A percentile compares a stretch with the other conserved stretches of the same genome.
phyloP scores from a whole-genome alignment of 768 basidiomycete genomes.

The Mycena metata region DNA sequence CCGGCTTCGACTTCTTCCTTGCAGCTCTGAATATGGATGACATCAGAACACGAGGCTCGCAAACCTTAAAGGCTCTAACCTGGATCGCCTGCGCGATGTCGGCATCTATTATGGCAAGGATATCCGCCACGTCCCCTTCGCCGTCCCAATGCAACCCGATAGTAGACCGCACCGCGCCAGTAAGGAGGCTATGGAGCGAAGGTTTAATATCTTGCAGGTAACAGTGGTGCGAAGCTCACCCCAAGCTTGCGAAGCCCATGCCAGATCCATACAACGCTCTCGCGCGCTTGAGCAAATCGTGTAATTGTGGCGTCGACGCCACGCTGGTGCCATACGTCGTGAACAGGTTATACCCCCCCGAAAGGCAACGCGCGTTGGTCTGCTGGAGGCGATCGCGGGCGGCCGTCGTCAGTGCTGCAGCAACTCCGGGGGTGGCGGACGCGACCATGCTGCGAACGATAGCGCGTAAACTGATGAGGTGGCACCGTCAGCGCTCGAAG shows the following conservation, averaged over 20 bases:
- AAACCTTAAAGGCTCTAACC: constrained; percentile 12
- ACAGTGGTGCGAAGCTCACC: constrained; percentile 13
- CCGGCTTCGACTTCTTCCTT: constrained; percentile 38
- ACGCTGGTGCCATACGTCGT: constrained; percentile 12
- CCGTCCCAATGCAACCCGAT: constrained; percentile 32
- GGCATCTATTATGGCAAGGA: constrained; percentile 37
- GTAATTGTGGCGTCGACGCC: constrained; percentile 30
- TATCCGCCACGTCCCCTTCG: constrained; percentile 28
- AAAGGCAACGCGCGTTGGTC: constrained; percentile 19
- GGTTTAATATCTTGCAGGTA: not conserved
- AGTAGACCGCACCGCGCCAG: constrained; percentile 27
- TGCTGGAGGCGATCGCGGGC: constrained; percentile 37
- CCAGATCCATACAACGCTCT: constrained; percentile 38
- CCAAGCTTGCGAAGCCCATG: constrained; percentile 37
- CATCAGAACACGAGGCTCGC: constrained; percentile 35
- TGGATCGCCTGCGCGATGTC: constrained; percentile 39
- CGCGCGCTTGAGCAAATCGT: constrained; percentile 34
- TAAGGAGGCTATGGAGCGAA: constrained; percentile 17
- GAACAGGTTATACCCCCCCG: constrained; percentile 17
- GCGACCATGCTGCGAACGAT: constrained; percentile 39
- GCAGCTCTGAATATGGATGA: constrained; percentile 30
- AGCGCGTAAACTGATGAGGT: constrained; percentile 27
- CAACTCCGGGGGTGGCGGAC: constrained; percentile 37
- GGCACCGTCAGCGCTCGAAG: constrained; percentile 1
- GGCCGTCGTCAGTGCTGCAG: constrained; percentile 32